Conservation (phyloP, 2,329 filamentous ascomycete species). For the Botrytis deweyae region DNA sequence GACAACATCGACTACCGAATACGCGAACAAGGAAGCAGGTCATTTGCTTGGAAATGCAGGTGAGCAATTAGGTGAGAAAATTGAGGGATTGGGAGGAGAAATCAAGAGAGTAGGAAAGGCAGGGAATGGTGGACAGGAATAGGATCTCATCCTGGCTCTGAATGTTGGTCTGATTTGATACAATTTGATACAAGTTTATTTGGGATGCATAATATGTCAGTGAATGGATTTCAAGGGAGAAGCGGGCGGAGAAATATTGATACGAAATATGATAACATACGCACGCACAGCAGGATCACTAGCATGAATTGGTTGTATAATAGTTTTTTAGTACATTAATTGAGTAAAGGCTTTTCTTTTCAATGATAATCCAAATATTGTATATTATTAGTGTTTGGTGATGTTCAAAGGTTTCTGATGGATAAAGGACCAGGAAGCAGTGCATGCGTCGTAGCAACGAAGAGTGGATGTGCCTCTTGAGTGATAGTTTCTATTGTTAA, state of each 20-base stretch:
- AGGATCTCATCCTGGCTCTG: neutral
- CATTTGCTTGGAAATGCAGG: constrained; percentile 37
- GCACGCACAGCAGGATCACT: neutral
- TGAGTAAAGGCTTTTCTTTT: neutral
- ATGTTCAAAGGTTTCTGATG: no score
- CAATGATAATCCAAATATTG: neutral
- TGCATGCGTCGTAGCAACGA: neutral
- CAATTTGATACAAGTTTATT: neutral
- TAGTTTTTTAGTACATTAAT: neutral
- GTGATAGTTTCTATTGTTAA: neutral
- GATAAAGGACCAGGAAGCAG: no score
- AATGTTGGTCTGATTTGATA: neutral
- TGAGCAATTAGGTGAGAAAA: constrained; percentile 32
- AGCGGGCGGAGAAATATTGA: neutral
- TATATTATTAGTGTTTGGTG: no score
- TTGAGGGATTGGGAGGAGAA: constrained; percentile 28
- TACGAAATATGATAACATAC: neutral
- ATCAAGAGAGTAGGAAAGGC: constrained; percentile 24
- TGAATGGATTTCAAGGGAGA: neutral
- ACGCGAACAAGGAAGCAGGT: constrained; percentile 31
- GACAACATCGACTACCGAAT: constrained; percentile 25
- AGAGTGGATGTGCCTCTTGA: neutral
- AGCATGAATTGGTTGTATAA: neutral
- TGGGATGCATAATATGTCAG: neutral
- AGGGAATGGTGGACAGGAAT: neutral